Base-by-base conservation (phyloP, 768 basidiomycete species). In the Mycena epipterygia region DNA sequence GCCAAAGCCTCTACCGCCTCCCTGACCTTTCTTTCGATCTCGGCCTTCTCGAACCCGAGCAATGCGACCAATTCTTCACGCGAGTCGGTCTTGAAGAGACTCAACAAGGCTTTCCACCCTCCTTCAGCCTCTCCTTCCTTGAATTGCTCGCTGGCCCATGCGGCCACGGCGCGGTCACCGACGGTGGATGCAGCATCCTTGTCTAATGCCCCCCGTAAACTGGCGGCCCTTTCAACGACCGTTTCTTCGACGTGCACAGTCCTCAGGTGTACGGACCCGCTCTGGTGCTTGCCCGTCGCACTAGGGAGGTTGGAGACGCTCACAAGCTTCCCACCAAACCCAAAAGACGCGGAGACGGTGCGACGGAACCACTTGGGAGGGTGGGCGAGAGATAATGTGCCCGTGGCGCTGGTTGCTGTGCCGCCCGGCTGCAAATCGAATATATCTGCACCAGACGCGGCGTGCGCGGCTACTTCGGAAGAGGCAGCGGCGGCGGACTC, bases 291-390 rank as follows among this genome's bases (percentile, higher is more conserved):
- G 30, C 95, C 95, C 55, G 92, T 89, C 0, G 89, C 88, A 35
- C 83, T 83, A 0, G 88, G 84, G n/a, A 96, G 85, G 78, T 97
- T 97, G 59, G 88, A 89, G 3, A 96, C 90, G 1, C 90, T 89
- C 16, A 94, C 90, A 25, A 99, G 86, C 75, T 93, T 90, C 32
- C 97, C 97, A 5, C 96, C 95, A 74, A 96, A 99, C 0, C 97
- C 97, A 74, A 97, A 99, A 0, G 95, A 91, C 55, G 84, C 88
- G 0, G 92, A 91, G 0, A 88, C 85, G 0, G 97, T 95, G 23
- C 97, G 89, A 39, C 94, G 91, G 17, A 99, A 88, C 98, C 97
- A 99, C 76, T 95, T 97, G 1, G 97, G 97, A n/a, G 96, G 93
- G 75, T 97, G 95, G 78, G 94, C 94, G 71, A 98, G 89, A 0